phyloP scores from a whole-genome alignment of 139 green algal species.

The Chlorella sp. region DNA sequence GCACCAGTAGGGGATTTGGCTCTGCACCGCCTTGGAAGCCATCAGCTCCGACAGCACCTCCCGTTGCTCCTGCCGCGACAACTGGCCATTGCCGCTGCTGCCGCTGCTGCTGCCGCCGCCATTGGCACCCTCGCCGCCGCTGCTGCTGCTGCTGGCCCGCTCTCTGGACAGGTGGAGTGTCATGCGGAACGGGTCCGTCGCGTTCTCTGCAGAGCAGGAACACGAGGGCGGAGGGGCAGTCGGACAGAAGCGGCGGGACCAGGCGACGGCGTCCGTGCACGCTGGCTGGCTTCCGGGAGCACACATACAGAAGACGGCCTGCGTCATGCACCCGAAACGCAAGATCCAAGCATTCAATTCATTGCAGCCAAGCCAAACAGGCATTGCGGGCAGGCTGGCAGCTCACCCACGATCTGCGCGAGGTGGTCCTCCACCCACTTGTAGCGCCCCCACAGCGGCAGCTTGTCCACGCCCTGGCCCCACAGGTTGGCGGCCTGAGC shows the following conservation, averaged over 20 bases:
- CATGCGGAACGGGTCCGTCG: slow-evolving; percentile 6
- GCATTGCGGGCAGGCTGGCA: background rate
- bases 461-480: slow-evolving; percentile 88
- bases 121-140: background rate
- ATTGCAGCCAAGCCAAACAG: too few relatives aligned
- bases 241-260: too few relatives aligned
- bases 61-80: background rate
- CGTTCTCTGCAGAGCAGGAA: background rate
- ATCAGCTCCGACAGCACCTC: slow-evolving; percentile 14
- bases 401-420: slow-evolving; percentile 64
- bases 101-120: background rate
- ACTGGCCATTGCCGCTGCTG: background rate
- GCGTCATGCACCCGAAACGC: too few relatives aligned
- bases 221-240: too few relatives aligned
- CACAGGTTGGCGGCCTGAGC: slow-evolving; percentile 48
- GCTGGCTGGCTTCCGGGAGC: too few relatives aligned
- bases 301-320: too few relatives aligned
- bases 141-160: background rate
- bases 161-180: slow-evolving; percentile 4
- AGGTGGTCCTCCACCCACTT: slow-evolving; percentile 70
- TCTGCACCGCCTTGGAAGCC: background rate
- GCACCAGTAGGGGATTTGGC: slow-evolving; percentile 18
- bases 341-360: too few relatives aligned
- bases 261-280: too few relatives aligned
- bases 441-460: slow-evolving; percentile 69